Evolutionary conservation across 805 yeast species (phyloP).

Genomic region (Saccharomycopsis capsularis): DNA sequence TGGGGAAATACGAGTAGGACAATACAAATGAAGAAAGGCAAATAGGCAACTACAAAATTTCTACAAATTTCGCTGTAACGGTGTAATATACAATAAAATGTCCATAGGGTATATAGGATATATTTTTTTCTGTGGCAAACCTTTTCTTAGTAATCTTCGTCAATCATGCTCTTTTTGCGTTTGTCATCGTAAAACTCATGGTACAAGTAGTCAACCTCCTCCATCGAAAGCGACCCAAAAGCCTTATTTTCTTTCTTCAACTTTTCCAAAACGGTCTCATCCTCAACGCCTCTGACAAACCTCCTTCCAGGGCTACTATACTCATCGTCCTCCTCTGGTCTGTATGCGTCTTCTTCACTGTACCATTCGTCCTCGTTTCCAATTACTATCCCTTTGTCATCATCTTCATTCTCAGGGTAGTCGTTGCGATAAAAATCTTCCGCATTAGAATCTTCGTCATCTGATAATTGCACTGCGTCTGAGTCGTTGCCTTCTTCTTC

Average conservation of each 20-base stretch:
- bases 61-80: no score
- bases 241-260: conserved; percentile 9
- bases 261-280: conserved; percentile 9
- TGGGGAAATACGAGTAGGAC: no score
- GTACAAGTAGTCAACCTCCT: conserved; percentile 19
- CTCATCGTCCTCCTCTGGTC: not conserved
- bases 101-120: no score
- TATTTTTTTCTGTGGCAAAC: not conserved
- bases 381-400: conserved; percentile 34
- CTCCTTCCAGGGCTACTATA: not conserved
- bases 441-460: conserved; percentile 83
- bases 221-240: conserved; percentile 5
- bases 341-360: conserved; percentile 29
- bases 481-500: conserved; percentile 37
- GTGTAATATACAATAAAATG: no score
- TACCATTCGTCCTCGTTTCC: conserved; percentile 33
- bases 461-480: conserved; percentile 37
- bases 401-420: conserved; percentile 92
- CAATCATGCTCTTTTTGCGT: conserved; percentile 3
- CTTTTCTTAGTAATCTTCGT: not conserved
- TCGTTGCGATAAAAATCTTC: conserved; percentile 90
- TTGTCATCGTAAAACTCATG: conserved; percentile 16
- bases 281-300: not conserved
- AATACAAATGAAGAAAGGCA: no score
- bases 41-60: no score